phyloP scores from a whole-genome alignment of 768 basidiomycete species.

The Pleurotus platypus region DNA sequence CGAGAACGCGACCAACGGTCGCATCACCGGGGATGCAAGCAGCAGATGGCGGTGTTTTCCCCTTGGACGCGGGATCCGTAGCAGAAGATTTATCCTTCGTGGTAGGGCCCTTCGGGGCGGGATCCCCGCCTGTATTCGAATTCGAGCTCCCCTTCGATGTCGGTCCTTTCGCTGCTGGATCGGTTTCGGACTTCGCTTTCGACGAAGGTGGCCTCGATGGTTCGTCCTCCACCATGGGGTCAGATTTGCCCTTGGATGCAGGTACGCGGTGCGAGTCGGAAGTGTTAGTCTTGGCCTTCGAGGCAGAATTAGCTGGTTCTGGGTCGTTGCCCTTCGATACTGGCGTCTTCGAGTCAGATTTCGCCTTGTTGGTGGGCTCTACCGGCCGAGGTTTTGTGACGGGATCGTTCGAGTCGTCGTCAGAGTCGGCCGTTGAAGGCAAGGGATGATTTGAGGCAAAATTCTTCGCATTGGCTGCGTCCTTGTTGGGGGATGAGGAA shows the following conservation, averaged over 20 bases:
- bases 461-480: neutral
- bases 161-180: neutral
- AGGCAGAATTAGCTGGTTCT: neutral
- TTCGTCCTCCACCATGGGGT: neutral
- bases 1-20: neutral
- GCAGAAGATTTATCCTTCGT: too few relatives aligned
- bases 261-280: neutral
- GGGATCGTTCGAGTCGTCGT: neutral
- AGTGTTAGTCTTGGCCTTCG: neutral
- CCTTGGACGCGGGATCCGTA: neutral
- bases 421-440: neutral
- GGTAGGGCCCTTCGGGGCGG: too few relatives aligned
- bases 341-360: neutral
- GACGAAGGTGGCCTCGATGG: neutral
- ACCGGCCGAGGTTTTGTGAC: neutral
- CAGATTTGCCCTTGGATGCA: too few relatives aligned
- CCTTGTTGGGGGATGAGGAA: neutral
- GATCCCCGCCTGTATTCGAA: neutral
- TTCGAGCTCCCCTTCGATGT: neutral
- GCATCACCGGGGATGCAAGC: neutral
- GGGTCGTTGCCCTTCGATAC: neutral
- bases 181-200: neutral
- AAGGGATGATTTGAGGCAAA: neutral
- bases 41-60: neutral
- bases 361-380: neutral